Conservation (phyloP, 371 early-diverging fungal species). For the Vairimorpha apis region DNA sequence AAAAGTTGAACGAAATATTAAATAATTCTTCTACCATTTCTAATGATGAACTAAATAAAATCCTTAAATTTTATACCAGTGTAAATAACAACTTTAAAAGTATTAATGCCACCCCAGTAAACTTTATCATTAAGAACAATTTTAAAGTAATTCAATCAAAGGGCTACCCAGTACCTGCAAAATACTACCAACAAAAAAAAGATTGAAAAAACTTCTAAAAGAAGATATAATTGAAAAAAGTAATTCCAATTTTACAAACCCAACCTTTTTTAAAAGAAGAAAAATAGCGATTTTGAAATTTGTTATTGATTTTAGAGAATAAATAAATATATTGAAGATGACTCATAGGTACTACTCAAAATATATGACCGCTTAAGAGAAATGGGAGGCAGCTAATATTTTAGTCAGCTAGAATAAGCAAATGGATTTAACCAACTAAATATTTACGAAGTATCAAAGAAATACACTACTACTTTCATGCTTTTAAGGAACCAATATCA, state of each 20-base stretch:
- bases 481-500: background rate
- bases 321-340: background rate
- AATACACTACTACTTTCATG: background rate
- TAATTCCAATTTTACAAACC: background rate
- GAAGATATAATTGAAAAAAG: background rate
- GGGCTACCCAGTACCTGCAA: background rate
- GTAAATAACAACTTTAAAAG: background rate
- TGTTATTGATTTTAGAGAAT: background rate
- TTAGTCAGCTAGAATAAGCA: background rate
- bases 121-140: background rate
- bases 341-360: background rate
- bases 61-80: background rate
- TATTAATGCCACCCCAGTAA: background rate
- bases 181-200: background rate
- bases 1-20: no score
- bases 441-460: background rate
- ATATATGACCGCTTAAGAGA: background rate
- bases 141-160: background rate
- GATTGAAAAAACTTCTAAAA: background rate
- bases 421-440: background rate
- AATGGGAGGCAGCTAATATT: background rate
- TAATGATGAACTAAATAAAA: background rate
- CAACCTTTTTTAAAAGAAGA: background rate
- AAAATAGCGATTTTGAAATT: background rate
- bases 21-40: no score